Base-by-base conservation (phyloP, 108 stramenopile genomes). In the Seminavis robusta region DNA sequence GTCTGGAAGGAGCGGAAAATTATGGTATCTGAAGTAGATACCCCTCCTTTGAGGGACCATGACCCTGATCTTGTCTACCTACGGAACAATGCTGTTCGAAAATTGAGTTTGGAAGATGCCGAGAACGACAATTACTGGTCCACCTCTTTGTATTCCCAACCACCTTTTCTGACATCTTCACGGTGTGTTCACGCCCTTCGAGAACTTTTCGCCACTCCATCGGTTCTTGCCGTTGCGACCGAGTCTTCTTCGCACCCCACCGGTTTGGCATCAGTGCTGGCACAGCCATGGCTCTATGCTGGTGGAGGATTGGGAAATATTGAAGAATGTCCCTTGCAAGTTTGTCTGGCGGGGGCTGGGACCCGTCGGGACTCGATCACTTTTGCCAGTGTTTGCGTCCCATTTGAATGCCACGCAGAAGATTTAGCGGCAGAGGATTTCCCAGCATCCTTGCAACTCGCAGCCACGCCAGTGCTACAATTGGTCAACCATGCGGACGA, bases 281-380 rank as follows among this genome's bases (percentile, higher is more conserved):
- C 60, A 13, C 79, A 80, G 49, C 79, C 79, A 9, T 80, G 69
- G 63, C 54, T 74, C 13, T 80, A 69, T 36, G 69, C 69, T 15
- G 73, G 73, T 11, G 66, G 70, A 19, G 79, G 79, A 27, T 38
- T 80, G 16, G 79, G 79, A n/a, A 80, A 80, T 44, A 63, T 68
- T 0, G 52, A 70, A 33, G 79, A 80, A 59, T 80, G 79, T 45
- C 65, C 68, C 5, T 21, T 47, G 20, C 52, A 63, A 28, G 45
- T 25, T 15, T 55, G 52, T 17, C 29, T 54, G 20, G 34, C 52
- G 17, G 52, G 52, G 0, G 71, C 67, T 2, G 72, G 72, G 9
- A 59, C 59, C 9, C 44, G 42, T 25, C 58, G 77, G 6, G 77
- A 69, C 40, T 73, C 72, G 0, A 25, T 80, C 31, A 69, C 57